Conservation (phyloP, 768 basidiomycete genomes). For the Lactifluus volemus region DNA sequence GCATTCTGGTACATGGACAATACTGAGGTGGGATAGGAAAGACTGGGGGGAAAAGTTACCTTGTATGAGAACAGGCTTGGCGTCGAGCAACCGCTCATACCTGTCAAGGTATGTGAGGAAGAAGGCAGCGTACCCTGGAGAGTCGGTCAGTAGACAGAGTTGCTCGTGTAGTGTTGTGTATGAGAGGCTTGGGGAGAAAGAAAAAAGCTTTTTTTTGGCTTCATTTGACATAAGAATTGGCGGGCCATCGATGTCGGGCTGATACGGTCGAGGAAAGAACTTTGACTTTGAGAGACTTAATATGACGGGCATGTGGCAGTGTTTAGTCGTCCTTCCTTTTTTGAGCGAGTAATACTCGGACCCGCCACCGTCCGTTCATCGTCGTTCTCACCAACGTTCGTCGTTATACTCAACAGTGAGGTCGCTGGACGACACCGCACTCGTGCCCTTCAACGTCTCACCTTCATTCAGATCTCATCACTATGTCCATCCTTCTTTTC, state of each 20-base stretch:
- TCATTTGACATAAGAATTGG: not conserved
- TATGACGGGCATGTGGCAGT: not conserved
- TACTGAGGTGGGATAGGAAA: not conserved
- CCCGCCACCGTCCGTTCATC: not conserved
- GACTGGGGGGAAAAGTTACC: slow-evolving; percentile 12
- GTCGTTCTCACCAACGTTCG: slow-evolving; percentile 8
- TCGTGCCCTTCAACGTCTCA: slow-evolving; percentile 19
- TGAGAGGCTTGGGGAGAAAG: not conserved
- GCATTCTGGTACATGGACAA: slow-evolving; percentile 30
- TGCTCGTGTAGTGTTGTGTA: slow-evolving; percentile 1
- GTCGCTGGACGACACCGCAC: slow-evolving; percentile 25
- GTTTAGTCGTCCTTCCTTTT: not conserved
- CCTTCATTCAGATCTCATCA: slow-evolving; percentile 28
- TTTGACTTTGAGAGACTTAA: slow-evolving; percentile 1
- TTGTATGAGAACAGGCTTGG: slow-evolving; percentile 26
- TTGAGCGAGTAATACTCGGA: not conserved
- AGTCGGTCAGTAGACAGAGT: slow-evolving; percentile 6
- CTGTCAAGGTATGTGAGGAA: slow-evolving; percentile 12
- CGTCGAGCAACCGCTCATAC: slow-evolving; percentile 10
- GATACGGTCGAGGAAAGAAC: slow-evolving; percentile 7
- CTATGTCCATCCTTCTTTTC: slow-evolving; percentile 62
- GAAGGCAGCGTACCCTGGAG: slow-evolving; percentile 16
- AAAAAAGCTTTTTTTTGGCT: not conserved
- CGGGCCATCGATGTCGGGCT: slow-evolving; percentile 2
- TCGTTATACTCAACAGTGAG: slow-evolving; percentile 18